These are phyloP conservation scores for Tolypocladium tropicale DNA, from an alignment of 2,329 filamentous ascomycete genomes.

Conservation along the genomic window DNA sequence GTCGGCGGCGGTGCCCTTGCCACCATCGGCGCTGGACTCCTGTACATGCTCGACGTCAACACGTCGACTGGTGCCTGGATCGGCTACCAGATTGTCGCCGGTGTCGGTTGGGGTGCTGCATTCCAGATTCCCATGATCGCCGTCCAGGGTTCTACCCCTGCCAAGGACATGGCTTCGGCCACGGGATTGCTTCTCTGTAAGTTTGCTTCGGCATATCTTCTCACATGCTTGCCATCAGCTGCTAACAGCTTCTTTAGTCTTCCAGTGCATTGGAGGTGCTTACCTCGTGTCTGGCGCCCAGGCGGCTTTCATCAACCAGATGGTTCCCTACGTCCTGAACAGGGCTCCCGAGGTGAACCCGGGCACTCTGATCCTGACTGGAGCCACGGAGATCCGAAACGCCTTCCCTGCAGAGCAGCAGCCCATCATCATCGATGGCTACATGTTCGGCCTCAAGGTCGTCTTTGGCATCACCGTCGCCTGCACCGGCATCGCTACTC, in stretches of 20 bases:
- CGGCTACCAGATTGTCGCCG: not conserved
- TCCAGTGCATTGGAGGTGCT: slow-evolving; percentile 40
- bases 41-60: not conserved
- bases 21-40: not conserved
- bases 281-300: slow-evolving; percentile 39
- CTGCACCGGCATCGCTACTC: slow-evolving; percentile 29
- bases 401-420: slow-evolving; percentile 39
- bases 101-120: not conserved
- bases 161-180: slow-evolving; percentile 32
- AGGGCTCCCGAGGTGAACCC: slow-evolving; percentile 26
- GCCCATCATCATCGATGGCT: slow-evolving; percentile 44
- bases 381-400: slow-evolving; percentile 45
- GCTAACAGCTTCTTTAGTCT: slow-evolving; percentile 20
- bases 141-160: slow-evolving; percentile 16
- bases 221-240: not conserved
- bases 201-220: slow-evolving; percentile 6
- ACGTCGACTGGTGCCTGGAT: not conserved
- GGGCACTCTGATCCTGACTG: slow-evolving; percentile 26
- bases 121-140: not conserved
- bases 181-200: slow-evolving; percentile 36
- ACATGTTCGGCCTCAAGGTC: slow-evolving; percentile 55
- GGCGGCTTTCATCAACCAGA: slow-evolving; percentile 34
- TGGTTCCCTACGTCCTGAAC: slow-evolving; percentile 22
- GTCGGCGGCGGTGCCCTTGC: slow-evolving; percentile 23
- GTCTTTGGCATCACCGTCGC: slow-evolving; percentile 47